A percentile compares a stretch with the other conserved stretches of the same genome.
Conservation (phyloP, 768 basidiomycete genomes). For the Termitomyces sp. region DNA sequence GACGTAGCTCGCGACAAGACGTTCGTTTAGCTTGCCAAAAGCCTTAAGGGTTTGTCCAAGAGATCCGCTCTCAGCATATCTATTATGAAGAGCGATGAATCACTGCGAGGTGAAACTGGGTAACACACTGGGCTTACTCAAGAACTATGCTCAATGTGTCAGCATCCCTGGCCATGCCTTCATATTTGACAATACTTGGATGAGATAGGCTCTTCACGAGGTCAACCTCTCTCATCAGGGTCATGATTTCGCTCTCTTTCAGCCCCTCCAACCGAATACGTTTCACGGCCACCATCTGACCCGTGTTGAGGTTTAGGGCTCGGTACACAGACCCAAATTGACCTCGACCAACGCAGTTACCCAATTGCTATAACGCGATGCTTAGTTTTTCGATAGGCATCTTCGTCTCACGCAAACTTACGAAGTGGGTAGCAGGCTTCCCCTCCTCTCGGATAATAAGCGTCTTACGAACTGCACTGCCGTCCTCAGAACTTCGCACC, state of each 20-base stretch:
- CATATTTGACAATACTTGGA: slow-evolving; percentile 96
- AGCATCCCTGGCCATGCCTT: slow-evolving; percentile 90
- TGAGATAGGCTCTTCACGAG: slow-evolving; percentile 88
- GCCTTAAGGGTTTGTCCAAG: slow-evolving; percentile 90
- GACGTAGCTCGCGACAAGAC: slow-evolving; percentile 87
- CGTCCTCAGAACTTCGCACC: slow-evolving; percentile 59
- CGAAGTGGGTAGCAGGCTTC: slow-evolving; percentile 75
- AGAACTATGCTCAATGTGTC: slow-evolving; percentile 89
- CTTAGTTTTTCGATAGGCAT: slow-evolving; percentile 1
- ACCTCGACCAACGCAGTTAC: slow-evolving; percentile 94
- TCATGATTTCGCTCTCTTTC: slow-evolving; percentile 84
- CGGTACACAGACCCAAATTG: slow-evolving; percentile 97
- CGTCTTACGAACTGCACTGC: slow-evolving; percentile 59
- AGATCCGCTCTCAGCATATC: slow-evolving; percentile 96
- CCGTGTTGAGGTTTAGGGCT: slow-evolving; percentile 89
- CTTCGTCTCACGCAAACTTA: slow-evolving; percentile 37
- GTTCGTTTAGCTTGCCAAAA: slow-evolving; percentile 92
- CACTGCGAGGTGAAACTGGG: slow-evolving; percentile 1
- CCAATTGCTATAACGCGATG: slow-evolving; percentile 71
- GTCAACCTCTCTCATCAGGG: slow-evolving; percentile 93
- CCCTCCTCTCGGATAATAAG: slow-evolving; percentile 80
- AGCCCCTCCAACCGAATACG: slow-evolving; percentile 87
- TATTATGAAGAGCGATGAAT: slow-evolving; percentile 28
- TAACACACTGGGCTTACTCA: slow-evolving; percentile 58
- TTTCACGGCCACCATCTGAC: slow-evolving; percentile 99